phyloP scores from a whole-genome alignment of 140 eudicot genomes.

The Cichorium intybus region DNA sequence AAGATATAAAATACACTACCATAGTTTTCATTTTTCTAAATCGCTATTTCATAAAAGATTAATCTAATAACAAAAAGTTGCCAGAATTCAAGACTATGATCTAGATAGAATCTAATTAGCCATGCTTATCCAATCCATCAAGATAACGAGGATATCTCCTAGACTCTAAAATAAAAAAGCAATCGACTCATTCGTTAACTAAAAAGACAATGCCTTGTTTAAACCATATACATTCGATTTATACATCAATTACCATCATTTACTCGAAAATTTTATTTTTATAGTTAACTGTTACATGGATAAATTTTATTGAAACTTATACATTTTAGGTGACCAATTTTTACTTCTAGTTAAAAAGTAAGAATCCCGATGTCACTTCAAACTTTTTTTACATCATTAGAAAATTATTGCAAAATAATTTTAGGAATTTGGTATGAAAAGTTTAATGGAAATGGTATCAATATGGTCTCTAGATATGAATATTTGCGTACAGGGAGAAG shows the following conservation, averaged over 20 bases:
- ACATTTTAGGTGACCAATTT: not conserved
- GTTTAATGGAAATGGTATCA: not conserved
- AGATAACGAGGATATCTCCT: not conserved
- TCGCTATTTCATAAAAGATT: not conserved
- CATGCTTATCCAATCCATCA: not conserved
- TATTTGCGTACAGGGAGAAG: conserved; percentile 4
- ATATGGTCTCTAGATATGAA: not conserved
- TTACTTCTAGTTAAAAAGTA: not conserved
- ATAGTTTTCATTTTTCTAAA: no score
- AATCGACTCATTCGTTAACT: not conserved
- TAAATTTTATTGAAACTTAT: not conserved
- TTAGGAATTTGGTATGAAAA: not conserved
- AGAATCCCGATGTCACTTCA: not conserved
- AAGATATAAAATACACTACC: not conserved
- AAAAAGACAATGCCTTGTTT: not conserved
- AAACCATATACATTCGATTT: not conserved
- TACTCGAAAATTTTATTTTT: not conserved
- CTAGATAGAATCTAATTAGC: not conserved
- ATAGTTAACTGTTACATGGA: not conserved
- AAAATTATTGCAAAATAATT: no score
- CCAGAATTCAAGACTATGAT: not conserved
- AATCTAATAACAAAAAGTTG: not conserved
- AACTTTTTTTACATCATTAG: not conserved
- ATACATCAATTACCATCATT: not conserved
- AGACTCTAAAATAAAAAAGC: not conserved